Percentiles rank a stretch among this genome's conserved stretches.
Conservation (phyloP, 768 basidiomycete genomes). For the Lentinus brumalis region DNA sequence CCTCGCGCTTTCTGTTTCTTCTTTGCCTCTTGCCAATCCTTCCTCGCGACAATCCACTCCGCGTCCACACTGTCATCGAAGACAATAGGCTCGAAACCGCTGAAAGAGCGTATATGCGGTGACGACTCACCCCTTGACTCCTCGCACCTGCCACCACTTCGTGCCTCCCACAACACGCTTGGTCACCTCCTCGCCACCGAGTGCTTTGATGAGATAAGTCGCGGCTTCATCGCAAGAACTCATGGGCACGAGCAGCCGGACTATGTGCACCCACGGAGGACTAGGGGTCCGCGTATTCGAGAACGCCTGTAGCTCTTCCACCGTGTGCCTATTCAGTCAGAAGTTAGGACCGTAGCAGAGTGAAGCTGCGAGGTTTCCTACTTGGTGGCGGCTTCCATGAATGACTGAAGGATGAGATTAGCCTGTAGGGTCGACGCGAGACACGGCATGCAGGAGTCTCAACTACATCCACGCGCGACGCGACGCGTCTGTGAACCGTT, state of each 20-base stretch:
- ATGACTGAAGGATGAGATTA: conserved; percentile 47
- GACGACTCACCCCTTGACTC: conserved; percentile 67
- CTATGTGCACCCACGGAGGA: conserved; percentile 80
- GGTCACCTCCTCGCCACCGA: conserved; percentile 81
- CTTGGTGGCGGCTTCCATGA: conserved; percentile 72
- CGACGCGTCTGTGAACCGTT: too few relatives aligned
- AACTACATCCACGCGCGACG: too few relatives aligned
- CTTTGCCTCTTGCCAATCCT: conserved; percentile 77
- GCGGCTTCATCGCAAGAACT: conserved; percentile 78
- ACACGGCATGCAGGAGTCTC: too few relatives aligned
- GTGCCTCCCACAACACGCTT: conserved; percentile 80
- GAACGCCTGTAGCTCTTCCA: conserved; percentile 83
- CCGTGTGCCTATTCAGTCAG: conserved; percentile 60
- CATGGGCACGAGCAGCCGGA: conserved; percentile 72
- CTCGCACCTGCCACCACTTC: conserved; percentile 98
- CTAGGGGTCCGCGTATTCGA: conserved; percentile 81
- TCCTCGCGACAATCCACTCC: conserved; percentile 87
- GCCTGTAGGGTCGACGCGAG: too few relatives aligned
- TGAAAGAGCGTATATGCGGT: neutral
- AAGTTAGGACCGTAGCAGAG: neutral
- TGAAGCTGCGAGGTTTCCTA: conserved; percentile 36
- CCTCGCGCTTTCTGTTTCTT: conserved; percentile 50
- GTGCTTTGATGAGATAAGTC: conserved; percentile 64
- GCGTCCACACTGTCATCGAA: conserved; percentile 61
- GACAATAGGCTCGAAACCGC: neutral